Conservation (phyloP, 371 early-diverging fungal genomes). For the Chytridiales sp. region DNA sequence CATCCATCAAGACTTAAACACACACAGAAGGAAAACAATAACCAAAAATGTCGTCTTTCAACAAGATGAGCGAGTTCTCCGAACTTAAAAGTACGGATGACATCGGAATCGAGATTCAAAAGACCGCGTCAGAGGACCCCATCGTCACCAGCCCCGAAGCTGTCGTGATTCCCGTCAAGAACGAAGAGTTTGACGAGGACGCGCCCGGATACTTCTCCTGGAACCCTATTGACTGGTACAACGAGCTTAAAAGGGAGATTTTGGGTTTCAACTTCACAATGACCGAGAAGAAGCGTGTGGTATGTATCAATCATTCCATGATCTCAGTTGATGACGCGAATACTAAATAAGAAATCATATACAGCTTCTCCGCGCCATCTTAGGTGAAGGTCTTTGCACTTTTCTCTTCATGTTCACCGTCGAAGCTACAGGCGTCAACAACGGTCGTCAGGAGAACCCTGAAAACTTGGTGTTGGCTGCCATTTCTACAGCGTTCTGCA, state of each 20-base stretch:
- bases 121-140: too few species aligned
- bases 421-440: slow-evolving; percentile 50
- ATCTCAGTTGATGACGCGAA: too few species aligned
- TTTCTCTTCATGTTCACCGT: slow-evolving; percentile 59
- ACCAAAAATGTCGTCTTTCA: too few species aligned
- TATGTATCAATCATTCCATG: too few species aligned
- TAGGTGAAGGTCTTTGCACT: slow-evolving; percentile 55
- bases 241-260: slow-evolving; percentile 43
- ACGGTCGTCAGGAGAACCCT: slow-evolving; percentile 44
- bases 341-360: slow-evolving; percentile 1
- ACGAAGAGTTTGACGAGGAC: slow-evolving; percentile 26
- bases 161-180: slow-evolving; percentile 10
- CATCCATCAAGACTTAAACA: too few species aligned
- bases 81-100: too few species aligned
- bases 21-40: too few species aligned
- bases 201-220: slow-evolving; percentile 44
- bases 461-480: slow-evolving; percentile 55
- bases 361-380: slow-evolving; percentile 52
- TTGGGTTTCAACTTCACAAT: slow-evolving; percentile 43
- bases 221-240: slow-evolving; percentile 53
- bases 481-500: slow-evolving; percentile 56
- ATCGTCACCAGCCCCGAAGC: too few species aligned
- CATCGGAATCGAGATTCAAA: too few species aligned
- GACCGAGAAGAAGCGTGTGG: slow-evolving; percentile 52
- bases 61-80: too few species aligned